Conservation (phyloP, 106 monocot genomes). For the Ottelia alismoides region DNA sequence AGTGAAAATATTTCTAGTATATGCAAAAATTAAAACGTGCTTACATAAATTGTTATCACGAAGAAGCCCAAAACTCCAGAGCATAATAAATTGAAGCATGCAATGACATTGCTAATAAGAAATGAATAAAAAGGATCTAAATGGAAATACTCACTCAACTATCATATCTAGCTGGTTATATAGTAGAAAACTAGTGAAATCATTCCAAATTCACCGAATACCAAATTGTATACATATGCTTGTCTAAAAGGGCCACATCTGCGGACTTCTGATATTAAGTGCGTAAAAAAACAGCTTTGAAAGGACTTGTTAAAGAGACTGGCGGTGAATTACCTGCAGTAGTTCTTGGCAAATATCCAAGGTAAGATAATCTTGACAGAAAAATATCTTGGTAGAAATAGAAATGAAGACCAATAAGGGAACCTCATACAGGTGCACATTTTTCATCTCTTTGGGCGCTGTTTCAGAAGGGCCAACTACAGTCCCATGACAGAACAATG, state of each 20-base stretch:
- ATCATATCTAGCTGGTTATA: not conserved
- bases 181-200: not conserved
- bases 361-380: constrained; percentile 40
- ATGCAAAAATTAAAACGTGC: too few relatives aligned
- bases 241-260: too few relatives aligned
- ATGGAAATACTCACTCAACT: too few relatives aligned
- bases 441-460: constrained; percentile 13
- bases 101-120: not conserved
- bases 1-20: too few relatives aligned
- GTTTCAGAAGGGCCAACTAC: constrained; percentile 8
- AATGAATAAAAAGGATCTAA: too few relatives aligned
- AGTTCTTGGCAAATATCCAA: constrained; percentile 61
- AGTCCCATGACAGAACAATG: constrained; percentile 7
- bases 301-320: too few relatives aligned
- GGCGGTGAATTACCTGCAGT: constrained; percentile 61
- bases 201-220: not conserved
- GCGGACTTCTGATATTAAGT: too few relatives aligned
- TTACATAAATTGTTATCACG: too few relatives aligned
- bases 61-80: too few relatives aligned
- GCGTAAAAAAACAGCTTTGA: not conserved
- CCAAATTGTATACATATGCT: not conserved
- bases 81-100: too few relatives aligned
- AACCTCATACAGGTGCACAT: constrained; percentile 24
- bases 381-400: constrained; percentile 52
- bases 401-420: constrained; percentile 38